These are phyloP conservation scores for Suhomyces guaymorum DNA, from an alignment of 1,139 yeast genomes.

Conservation along the genomic window DNA sequence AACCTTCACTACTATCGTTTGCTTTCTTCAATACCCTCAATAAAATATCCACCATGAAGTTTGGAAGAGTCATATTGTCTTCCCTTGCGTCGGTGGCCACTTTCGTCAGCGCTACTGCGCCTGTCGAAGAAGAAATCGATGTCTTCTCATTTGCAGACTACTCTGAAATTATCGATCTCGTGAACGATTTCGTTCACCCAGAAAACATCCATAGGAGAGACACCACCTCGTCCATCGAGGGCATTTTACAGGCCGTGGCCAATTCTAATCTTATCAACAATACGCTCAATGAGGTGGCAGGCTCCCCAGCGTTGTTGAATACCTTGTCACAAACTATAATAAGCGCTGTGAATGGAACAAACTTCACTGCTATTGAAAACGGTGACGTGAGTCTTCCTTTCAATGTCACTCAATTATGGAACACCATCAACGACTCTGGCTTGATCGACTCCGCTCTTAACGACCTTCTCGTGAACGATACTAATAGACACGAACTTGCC, in stretches of 20 bases:
- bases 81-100: conserved; percentile 4
- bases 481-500: conserved; percentile 30
- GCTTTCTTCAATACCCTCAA: no score
- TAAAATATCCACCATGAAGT: conserved; percentile 8
- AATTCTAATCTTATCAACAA: conserved; percentile 33
- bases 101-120: conserved; percentile 2
- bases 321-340: conserved; percentile 23
- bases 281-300: conserved; percentile 34
- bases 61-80: conserved; percentile 5
- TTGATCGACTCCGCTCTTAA: conserved; percentile 27
- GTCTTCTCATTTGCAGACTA: conserved; percentile 3
- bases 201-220: conserved; percentile 19
- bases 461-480: conserved; percentile 31
- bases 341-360: conserved; percentile 10
- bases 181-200: conserved; percentile 4
- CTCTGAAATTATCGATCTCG: conserved; percentile 4
- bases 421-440: conserved; percentile 26
- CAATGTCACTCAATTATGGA: conserved; percentile 24
- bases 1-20: no score
- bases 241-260: conserved; percentile 22
- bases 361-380: conserved; percentile 2
- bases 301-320: conserved; percentile 22
- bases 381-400: conserved; percentile 11
- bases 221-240: conserved; percentile 12
- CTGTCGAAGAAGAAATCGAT: conserved; percentile 5